A percentile compares a stretch with the other conserved stretches of the same genome.
Conservation (phyloP, 495 filamentous ascomycete genomes). For the Penicillium pancosmium region DNA sequence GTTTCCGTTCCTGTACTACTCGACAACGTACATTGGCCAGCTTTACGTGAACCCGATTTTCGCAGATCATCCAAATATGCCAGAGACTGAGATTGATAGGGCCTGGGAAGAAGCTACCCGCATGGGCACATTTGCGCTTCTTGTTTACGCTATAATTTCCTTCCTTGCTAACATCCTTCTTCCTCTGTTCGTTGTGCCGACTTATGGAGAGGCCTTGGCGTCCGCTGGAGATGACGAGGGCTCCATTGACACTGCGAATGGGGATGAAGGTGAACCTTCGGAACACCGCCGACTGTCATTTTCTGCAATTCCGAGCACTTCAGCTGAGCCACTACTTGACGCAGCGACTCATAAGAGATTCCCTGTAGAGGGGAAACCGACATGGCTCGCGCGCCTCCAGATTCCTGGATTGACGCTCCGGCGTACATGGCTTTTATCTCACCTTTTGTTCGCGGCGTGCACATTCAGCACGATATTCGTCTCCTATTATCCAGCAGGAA, state of each 20-base stretch:
- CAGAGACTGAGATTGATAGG: conserved; percentile 69
- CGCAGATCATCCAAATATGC: conserved; percentile 72
- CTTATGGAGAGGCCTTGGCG: conserved; percentile 47
- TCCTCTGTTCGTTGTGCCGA: conserved; percentile 78
- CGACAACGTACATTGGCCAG: conserved; percentile 88
- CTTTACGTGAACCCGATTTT: conserved; percentile 84
- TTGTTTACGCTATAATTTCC: conserved; percentile 84
- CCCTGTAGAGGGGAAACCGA: conserved; percentile 18
- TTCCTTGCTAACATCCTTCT: conserved; percentile 78
- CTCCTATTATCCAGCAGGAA: conserved; percentile 63
- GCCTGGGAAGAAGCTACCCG: conserved; percentile 83
- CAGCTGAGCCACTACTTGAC: conserved; percentile 35
- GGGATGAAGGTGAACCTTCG: conserved; percentile 24
- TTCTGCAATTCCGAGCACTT: conserved; percentile 31
- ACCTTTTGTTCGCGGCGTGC: conserved; percentile 73
- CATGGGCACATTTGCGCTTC: conserved; percentile 78
- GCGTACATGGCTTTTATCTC: conserved; percentile 80
- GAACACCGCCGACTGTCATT: conserved; percentile 32
- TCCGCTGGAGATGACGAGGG: neutral
- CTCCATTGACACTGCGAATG: neutral
- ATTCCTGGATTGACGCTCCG: conserved; percentile 83
- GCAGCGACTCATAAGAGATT: conserved; percentile 7
- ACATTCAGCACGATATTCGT: conserved; percentile 85
- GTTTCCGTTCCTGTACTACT: conserved; percentile 95
- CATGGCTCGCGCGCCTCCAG: conserved; percentile 58